These are phyloP conservation scores for Suillus lakei DNA, from an alignment of 768 basidiomycete species.

Conservation along the genomic window DNA sequence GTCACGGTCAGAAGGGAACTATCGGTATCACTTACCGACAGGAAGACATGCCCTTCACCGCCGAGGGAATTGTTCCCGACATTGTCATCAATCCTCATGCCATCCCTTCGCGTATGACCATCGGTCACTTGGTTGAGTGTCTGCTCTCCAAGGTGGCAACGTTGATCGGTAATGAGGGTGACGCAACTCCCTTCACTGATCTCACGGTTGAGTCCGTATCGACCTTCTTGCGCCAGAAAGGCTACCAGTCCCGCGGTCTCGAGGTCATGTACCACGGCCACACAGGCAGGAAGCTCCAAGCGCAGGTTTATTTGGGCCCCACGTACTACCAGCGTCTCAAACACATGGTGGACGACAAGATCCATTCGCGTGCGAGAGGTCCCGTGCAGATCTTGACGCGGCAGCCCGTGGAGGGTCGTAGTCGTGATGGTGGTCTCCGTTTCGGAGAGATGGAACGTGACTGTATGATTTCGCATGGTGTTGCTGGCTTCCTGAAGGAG, in stretches of 20 bases:
- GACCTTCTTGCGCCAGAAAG: conserved; percentile 82
- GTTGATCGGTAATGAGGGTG: conserved; percentile 94
- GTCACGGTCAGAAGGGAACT: conserved; percentile 99
- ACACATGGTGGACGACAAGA: conserved; percentile 99
- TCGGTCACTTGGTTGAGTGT: conserved; percentile 99
- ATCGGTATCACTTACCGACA: conserved; percentile 99
- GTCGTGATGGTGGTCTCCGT: conserved; percentile 97
- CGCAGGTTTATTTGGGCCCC: conserved; percentile 97
- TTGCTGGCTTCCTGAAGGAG: conserved; percentile 97
- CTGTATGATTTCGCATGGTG: conserved; percentile 99
- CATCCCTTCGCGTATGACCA: conserved; percentile 99
- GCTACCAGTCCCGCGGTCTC: conserved; percentile 96
- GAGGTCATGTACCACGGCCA: conserved; percentile 99
- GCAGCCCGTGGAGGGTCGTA: conserved; percentile 98
- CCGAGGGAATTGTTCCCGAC: conserved; percentile 96
- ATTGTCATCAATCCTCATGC: conserved; percentile 99
- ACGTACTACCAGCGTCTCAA: conserved; percentile 99
- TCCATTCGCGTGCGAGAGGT: conserved; percentile 95
- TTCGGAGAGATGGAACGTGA: conserved; percentile 99
- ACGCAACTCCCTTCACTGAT: conserved; percentile 98
- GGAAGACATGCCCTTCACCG: conserved; percentile 99
- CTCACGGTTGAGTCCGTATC: conserved; percentile 99
- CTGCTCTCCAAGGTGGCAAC: conserved; percentile 95
- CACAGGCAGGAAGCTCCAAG: conserved; percentile 96
- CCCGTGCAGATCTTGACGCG: conserved; percentile 97